These are phyloP conservation scores for Rhipidocladum racemiflorum DNA, from an alignment of 176 grass and related monocot species.

Conservation along the genomic window DNA sequence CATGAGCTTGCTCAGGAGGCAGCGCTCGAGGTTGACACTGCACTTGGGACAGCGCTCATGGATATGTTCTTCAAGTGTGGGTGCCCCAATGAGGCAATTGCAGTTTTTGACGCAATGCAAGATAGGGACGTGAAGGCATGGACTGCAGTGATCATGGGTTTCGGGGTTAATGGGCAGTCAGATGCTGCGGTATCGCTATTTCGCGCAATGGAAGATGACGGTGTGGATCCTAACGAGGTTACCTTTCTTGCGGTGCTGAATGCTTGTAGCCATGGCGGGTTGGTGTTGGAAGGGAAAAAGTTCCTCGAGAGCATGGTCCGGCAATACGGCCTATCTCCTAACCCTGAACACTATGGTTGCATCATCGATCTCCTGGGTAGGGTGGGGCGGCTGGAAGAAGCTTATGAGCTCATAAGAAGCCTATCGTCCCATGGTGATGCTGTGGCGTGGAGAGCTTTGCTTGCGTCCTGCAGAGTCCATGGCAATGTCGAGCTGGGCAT, in stretches of 20 bases:
- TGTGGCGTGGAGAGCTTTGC: slow-evolving; percentile 49
- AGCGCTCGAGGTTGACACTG: slow-evolving; percentile 33
- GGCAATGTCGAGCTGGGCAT: slow-evolving; percentile 48
- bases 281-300: slow-evolving; percentile 52
- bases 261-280: slow-evolving; percentile 55
- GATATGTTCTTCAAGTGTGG: slow-evolving; percentile 67
- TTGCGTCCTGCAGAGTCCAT: slow-evolving; percentile 65
- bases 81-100: slow-evolving; percentile 21
- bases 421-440: slow-evolving; percentile 36
- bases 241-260: slow-evolving; percentile 52
- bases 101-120: slow-evolving; percentile 41
- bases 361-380: slow-evolving; percentile 52
- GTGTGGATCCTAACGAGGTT: slow-evolving; percentile 47
- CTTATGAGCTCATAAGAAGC: slow-evolving; percentile 44
- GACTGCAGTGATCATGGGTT: slow-evolving; percentile 61
- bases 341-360: slow-evolving; percentile 39
- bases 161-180: slow-evolving; percentile 51
- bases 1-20: slow-evolving; percentile 32
- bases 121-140: slow-evolving; percentile 57
- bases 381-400: slow-evolving; percentile 38
- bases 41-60: slow-evolving; percentile 52
- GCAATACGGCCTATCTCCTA: slow-evolving; percentile 26
- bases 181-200: slow-evolving; percentile 36
- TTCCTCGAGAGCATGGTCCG: slow-evolving; percentile 46
- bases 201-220: slow-evolving; percentile 36